Evolutionary conservation across 192 early-diverging fungal genomes (phyloP), one percentile per base, ranked within the genome.

Genomic region (Umbelopsis ramanniana): DNA sequence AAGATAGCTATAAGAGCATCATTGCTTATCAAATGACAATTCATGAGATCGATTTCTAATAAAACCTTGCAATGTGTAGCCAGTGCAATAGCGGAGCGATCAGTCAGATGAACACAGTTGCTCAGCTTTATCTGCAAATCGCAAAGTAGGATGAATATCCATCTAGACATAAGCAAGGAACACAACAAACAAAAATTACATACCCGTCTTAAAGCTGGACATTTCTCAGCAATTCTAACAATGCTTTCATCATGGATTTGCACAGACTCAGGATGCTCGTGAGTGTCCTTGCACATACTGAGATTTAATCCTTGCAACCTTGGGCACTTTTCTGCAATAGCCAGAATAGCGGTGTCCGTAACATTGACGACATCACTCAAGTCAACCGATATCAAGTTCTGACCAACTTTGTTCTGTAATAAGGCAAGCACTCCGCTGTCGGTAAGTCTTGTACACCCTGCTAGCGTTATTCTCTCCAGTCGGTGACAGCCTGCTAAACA

Each of bases 271-370:
- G 40, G 45, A 19, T 60, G 68, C 7, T 69, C 46, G n/a, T 46
- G 54, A 8, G 46, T 45, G 8, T 81, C 71, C 47, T 79, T 76
- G 48, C 82, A 87, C 68, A 82, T 78, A 37, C 81, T 79, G 29
- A 89, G 67, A 66, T 89, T 87, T 10, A 89, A 71, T 7, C 85
- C 86, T 72, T 89, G 87, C 35, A 89, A 69, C 53, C 75, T 81
- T 24, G 85, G 73, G 55, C 87, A 89, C 52, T 54, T 37, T 35
- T 69, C 67, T 2, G 85, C 85, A 3, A 89, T 79, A 35, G 76
- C 73, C 22, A 80, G 63, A 9, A 87, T 45, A 6, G 83, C 73
- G 0, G 68, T 50, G 60, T 89, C 81, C 0, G 81, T 84, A 19
- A 87, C 71, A 33, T 79, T 76, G 15, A 72, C 71, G 14, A 86